A percentile compares a stretch with the other conserved stretches of the same genome.
These are phyloP conservation scores for Bipolaris gigantea DNA, from an alignment of 2,329 filamentous ascomycete genomes.

Conservation along the genomic window DNA sequence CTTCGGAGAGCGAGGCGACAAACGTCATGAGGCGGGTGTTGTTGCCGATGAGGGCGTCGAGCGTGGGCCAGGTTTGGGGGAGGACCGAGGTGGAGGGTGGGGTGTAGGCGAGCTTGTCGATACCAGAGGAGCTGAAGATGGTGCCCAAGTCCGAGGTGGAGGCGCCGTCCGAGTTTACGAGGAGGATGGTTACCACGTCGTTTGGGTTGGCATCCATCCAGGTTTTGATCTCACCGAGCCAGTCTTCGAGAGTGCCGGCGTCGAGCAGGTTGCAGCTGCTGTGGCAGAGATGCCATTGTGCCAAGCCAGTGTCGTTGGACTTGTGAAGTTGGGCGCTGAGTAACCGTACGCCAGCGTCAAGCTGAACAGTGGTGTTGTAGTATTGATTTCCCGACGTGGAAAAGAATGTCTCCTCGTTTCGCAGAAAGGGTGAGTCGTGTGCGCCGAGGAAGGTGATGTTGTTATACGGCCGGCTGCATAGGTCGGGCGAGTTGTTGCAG, in stretches of 20 bases:
- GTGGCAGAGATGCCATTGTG: conserved; percentile 69
- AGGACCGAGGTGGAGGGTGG: conserved; percentile 51
- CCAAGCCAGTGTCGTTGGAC: conserved; percentile 45
- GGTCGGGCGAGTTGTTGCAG: conserved; percentile 79
- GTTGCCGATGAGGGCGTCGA: conserved; percentile 67
- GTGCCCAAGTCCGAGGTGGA: conserved; percentile 58
- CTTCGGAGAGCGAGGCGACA: conserved; percentile 55
- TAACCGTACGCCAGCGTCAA: conserved; percentile 71
- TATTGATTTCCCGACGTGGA: conserved; percentile 72
- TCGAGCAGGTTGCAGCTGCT: conserved; percentile 68
- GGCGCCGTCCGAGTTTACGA: conserved; percentile 70
- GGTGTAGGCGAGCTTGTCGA: conserved; percentile 61
- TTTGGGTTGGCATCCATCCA: conserved; percentile 73
- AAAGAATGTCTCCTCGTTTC: conserved; percentile 63
- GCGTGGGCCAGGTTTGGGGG: conserved; percentile 66
- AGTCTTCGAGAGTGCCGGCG: conserved; percentile 65
- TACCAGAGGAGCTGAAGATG: conserved; percentile 53
- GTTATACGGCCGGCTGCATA: conserved; percentile 72
- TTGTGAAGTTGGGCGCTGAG: conserved; percentile 73
- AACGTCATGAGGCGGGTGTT: conserved; percentile 70
- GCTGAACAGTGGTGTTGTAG: conserved; percentile 70
- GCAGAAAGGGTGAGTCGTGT: conserved; percentile 73
- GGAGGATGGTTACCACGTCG: conserved; percentile 74
- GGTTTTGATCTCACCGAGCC: conserved; percentile 64
- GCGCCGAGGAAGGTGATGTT: conserved; percentile 78